Base-by-base conservation (phyloP, 1,284 basidiomycete genomes). In the Schizophyllum amplum region DNA sequence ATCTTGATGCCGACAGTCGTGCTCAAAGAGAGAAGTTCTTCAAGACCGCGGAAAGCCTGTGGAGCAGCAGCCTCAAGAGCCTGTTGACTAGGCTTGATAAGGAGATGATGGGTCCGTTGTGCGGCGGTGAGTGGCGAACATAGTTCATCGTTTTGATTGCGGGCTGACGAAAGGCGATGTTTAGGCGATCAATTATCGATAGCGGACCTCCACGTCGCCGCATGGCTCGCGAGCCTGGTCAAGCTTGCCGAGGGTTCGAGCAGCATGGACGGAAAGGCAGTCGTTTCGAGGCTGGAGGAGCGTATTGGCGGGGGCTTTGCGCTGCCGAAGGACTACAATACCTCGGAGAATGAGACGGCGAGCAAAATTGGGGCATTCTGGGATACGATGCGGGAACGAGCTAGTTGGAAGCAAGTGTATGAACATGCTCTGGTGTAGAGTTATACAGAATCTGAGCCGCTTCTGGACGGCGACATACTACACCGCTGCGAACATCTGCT, bases 161-260 rank as follows among this genome's bases (percentile, higher is more conserved):
- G 51, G 51, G 13, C 55, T 52, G 55, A 57, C 59, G 60, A 59
- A 51, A 61, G 72, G 65, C 68, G 67, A 46, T 66, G 76, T 54
- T 23, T 53, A 87, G 86, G 86, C 24, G 87, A 88, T 64, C 88
- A 91, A 59, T 69, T 93, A 66, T 90, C 86, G 6, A 73, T 92
- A 49, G 89, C 86, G 2, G 93, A 95, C 67, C 70, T 93, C 54
- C 90, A 94, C 65, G 73, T 93, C 24, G 84, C 82, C 2, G 84
- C 83, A 11, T 96, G 90, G 91, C 68, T 94, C 46, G 75, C 83
- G 2, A 79, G 84, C 25, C 62, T 93, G 9, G 80, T 84, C 11
- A 68, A 65, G 50, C 72, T 91, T 23, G 75, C 78, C 4, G 86
- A 84, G 1, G 87, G 81, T 0, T 68, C 67, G 22, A 65, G 66